phyloP scores from a whole-genome alignment of 306 rosid species.

The Rubus idaeus region DNA sequence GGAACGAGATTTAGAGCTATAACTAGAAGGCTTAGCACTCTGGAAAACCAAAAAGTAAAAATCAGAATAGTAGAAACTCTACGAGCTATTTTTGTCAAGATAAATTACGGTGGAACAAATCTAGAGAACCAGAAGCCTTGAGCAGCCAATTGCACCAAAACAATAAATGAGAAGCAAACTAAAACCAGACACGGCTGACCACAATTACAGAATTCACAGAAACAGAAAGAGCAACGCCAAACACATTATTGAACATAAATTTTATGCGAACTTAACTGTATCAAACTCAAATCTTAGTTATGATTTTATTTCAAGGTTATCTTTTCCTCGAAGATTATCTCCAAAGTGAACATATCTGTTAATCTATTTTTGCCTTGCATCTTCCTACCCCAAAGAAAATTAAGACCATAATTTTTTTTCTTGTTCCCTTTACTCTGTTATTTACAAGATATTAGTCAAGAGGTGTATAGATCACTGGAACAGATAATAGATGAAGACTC shows the following conservation, averaged over 20 bases:
- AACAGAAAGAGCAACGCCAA: not conserved
- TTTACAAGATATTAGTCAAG: not conserved
- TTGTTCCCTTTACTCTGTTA: not conserved
- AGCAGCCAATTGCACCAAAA: not conserved
- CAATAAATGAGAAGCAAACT: not conserved
- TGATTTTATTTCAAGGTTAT: not conserved
- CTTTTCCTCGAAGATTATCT: not conserved
- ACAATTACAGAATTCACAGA: not conserved
- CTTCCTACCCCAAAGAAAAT: not conserved
- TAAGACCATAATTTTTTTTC: not conserved
- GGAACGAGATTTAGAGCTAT: slow-evolving; percentile 58
- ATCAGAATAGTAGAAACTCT: slow-evolving; percentile 9
- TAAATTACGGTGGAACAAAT: too few relatives aligned
- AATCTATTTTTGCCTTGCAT: not conserved
- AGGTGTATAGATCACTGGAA: not conserved
- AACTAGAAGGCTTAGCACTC: slow-evolving; percentile 57
- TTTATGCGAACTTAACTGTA: not conserved
- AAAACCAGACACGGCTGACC: not conserved
- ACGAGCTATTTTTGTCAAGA: not conserved
- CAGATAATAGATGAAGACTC: not conserved
- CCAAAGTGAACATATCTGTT: not conserved
- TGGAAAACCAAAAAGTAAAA: slow-evolving; percentile 23
- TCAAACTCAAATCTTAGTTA: not conserved
- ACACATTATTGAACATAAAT: not conserved
- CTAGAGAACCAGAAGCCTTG: not conserved